phyloP scores from a whole-genome alignment of 345 rosid genomes.

The Hibiscus trionum region DNA sequence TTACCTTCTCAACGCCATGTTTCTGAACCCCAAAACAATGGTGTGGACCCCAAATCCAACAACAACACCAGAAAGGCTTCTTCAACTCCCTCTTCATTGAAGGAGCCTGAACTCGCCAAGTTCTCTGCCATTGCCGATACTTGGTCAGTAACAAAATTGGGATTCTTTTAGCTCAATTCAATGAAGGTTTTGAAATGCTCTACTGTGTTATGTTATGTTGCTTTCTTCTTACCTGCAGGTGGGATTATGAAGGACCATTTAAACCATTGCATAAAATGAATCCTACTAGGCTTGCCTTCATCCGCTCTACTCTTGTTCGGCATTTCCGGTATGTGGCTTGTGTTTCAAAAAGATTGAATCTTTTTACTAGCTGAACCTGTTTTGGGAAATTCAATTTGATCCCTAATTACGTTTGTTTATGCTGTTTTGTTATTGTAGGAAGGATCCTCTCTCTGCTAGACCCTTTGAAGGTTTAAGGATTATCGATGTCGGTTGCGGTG shows the following conservation, averaged over 20 bases:
- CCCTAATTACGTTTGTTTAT: background rate
- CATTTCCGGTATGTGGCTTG: slow-evolving; percentile 51
- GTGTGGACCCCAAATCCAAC: slow-evolving; percentile 6
- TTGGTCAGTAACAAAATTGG: slow-evolving; percentile 33
- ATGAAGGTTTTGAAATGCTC: background rate
- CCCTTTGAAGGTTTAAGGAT: slow-evolving; percentile 80
- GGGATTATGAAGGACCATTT: slow-evolving; percentile 88
- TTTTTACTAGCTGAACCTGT: background rate
- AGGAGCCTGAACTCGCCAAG: slow-evolving; percentile 65
- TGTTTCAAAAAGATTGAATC: background rate
- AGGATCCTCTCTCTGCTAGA: slow-evolving; percentile 56
- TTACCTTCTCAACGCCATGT: slow-evolving; percentile 14
- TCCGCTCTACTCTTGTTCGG: slow-evolving; percentile 78
- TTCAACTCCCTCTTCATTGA: slow-evolving; percentile 43
- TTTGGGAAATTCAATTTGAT: background rate
- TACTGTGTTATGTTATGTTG: background rate
- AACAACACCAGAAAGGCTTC: slow-evolving; percentile 5
- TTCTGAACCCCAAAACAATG: slow-evolving; percentile 5
- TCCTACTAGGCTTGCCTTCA: slow-evolving; percentile 81
- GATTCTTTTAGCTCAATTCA: background rate
- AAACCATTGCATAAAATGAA: slow-evolving; percentile 82
- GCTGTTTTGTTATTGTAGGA: slow-evolving; percentile 34
- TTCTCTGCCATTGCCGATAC: slow-evolving; percentile 78
- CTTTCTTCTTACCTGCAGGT: slow-evolving; percentile 36
- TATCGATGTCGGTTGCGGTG: slow-evolving; percentile 88